Evolutionary conservation across 169 alveolate genomes (phyloP).

Genomic region (Plasmodium yoelii): DNA sequence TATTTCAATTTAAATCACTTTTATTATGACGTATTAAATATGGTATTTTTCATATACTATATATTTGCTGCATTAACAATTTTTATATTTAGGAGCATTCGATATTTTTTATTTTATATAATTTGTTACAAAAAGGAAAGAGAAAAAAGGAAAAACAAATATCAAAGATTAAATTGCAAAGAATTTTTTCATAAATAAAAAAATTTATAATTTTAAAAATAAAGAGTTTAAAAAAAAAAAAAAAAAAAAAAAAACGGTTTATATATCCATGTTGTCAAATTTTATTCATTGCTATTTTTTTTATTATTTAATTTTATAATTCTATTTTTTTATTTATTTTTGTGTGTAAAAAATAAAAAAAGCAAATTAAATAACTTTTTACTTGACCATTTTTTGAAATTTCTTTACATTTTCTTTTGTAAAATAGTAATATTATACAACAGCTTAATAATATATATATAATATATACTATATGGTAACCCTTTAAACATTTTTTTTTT

Average conservation of each 20-base stretch:
- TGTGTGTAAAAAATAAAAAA: not conserved
- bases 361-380: not conserved
- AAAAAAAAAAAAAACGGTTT: not conserved
- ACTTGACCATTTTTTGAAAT: too few species aligned
- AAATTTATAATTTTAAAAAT: not conserved
- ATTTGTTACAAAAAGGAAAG: not conserved
- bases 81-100: not conserved
- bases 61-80: not conserved
- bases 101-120: not conserved
- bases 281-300: not conserved
- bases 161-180: conserved; percentile 1
- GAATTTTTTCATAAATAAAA: not conserved
- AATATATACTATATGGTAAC: too few species aligned
- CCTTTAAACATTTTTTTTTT: too few species aligned
- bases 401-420: too few species aligned
- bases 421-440: too few species aligned
- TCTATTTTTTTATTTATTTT: not conserved
- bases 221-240: too few species aligned
- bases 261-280: not conserved
- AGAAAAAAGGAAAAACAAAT: not conserved
- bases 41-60: too few species aligned
- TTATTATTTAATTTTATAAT: not conserved
- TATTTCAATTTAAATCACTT: too few species aligned
- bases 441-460: too few species aligned
- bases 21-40: too few species aligned